phyloP scores from a whole-genome alignment of 2,329 filamentous ascomycete species.

The Emmonsiellopsis sp. region DNA sequence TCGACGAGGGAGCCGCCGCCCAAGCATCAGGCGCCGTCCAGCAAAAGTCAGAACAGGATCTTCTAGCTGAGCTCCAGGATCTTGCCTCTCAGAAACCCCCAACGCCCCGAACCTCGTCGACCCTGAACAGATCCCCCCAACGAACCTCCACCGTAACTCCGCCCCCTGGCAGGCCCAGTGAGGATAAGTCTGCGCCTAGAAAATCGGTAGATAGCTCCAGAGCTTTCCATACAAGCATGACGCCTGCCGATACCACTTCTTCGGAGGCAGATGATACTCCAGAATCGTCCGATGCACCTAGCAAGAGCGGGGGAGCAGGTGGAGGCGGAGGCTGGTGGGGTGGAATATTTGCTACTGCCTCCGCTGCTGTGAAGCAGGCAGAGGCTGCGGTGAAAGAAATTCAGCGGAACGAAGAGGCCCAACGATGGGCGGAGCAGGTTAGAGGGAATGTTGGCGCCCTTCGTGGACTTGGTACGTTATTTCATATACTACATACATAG shows the following conservation, averaged over 20 bases:
- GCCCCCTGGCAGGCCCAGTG: slow-evolving; percentile 48
- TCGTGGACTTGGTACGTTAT: slow-evolving; percentile 58
- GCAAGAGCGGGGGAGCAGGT: slow-evolving; percentile 33
- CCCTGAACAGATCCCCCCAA: slow-evolving; percentile 43
- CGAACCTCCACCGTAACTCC: slow-evolving; percentile 43
- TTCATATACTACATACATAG: background rate
- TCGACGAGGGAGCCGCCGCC: slow-evolving; percentile 19
- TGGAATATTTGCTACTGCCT: slow-evolving; percentile 71
- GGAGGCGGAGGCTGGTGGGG: slow-evolving; percentile 79
- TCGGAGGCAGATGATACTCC: slow-evolving; percentile 42
- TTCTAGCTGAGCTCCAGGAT: slow-evolving; percentile 79
- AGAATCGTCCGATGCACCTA: slow-evolving; percentile 47
- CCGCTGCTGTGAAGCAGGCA: slow-evolving; percentile 69
- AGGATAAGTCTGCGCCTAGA: slow-evolving; percentile 54
- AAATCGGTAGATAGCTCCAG: slow-evolving; percentile 72
- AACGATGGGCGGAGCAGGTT: slow-evolving; percentile 91
- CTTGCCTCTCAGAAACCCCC: slow-evolving; percentile 67
- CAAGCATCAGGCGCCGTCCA: slow-evolving; percentile 8
- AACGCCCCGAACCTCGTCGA: slow-evolving; percentile 60
- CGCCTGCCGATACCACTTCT: slow-evolving; percentile 44
- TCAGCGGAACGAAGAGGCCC: slow-evolving; percentile 90
- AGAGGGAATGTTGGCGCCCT: slow-evolving; percentile 78
- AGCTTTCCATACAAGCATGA: slow-evolving; percentile 63
- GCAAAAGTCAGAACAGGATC: slow-evolving; percentile 53
- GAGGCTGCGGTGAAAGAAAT: slow-evolving; percentile 92